Evolutionary conservation across 202 grass and related monocot genomes (phyloP).

Genomic region (Setaria italica): DNA sequence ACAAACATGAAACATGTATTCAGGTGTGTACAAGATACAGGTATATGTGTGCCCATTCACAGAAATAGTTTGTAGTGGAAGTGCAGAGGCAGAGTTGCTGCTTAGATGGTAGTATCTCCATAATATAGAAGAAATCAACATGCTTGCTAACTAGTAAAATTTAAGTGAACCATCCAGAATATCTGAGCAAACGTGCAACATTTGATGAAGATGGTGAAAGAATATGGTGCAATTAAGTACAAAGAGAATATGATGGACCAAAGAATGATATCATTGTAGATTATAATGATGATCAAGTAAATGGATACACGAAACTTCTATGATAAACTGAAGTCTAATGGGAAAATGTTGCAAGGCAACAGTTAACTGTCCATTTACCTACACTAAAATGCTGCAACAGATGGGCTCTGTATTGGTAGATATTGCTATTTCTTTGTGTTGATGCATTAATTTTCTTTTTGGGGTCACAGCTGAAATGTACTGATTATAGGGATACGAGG

Average conservation of each 20-base stretch:
- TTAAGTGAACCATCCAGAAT: too few species aligned
- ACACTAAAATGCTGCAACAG: conserved; percentile 7
- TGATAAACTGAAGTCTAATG: conserved; percentile 20
- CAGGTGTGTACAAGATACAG: neutral
- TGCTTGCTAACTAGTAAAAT: neutral
- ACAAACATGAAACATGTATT: conserved; percentile 12
- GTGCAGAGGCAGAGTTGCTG: neutral
- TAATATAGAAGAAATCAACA: neutral
- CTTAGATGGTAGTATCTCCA: neutral
- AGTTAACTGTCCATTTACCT: neutral
- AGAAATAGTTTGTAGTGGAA: conserved; percentile 2
- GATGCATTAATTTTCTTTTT: neutral
- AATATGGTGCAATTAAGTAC: too few species aligned
- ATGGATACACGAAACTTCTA: neutral
- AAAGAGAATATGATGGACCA: neutral
- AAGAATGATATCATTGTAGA: neutral
- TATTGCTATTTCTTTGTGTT: neutral
- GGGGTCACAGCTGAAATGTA: too few species aligned
- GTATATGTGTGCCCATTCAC: neutral
- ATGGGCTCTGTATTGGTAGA: neutral
- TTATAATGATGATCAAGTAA: conserved; percentile 15
- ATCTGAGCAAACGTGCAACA: too few species aligned
- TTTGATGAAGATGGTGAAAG: too few species aligned
- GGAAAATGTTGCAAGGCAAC: conserved; percentile 16
- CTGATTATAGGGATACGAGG: too few species aligned